A percentile compares a stretch with the other conserved stretches of the same genome.
Conservation (phyloP, 2,329 filamentous ascomycete genomes). For the Aspergillus sojae region DNA sequence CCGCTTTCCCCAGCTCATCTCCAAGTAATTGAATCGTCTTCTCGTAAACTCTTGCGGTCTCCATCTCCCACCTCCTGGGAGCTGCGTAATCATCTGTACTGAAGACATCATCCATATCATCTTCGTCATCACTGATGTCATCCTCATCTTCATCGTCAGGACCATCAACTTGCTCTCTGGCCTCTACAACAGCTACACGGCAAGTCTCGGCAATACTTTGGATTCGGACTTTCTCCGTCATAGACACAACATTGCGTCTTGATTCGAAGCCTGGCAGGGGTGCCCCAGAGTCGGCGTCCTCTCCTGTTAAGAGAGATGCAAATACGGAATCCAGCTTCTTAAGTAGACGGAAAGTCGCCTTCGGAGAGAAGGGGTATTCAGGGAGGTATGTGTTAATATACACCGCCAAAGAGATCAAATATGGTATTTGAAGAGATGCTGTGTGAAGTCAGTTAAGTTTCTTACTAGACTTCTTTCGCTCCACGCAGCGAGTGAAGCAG, state of each 20-base stretch:
- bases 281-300: slow-evolving; percentile 67
- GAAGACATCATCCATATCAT: slow-evolving; percentile 46
- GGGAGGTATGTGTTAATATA: slow-evolving; percentile 72
- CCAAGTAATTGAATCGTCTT: slow-evolving; percentile 75
- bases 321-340: slow-evolving; percentile 84
- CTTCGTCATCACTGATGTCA: slow-evolving; percentile 37
- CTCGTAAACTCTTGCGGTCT: slow-evolving; percentile 77
- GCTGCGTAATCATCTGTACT: slow-evolving; percentile 32
- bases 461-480: background rate
- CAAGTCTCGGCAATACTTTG: slow-evolving; percentile 79
- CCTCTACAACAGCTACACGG: slow-evolving; percentile 69
- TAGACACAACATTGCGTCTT: slow-evolving; percentile 58
- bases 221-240: slow-evolving; percentile 86
- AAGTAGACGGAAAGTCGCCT: slow-evolving; percentile 70
- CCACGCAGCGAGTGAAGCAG: background rate
- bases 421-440: slow-evolving; percentile 81
- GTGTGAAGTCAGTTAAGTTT: background rate
- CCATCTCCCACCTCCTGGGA: slow-evolving; percentile 59
- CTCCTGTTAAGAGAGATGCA: slow-evolving; percentile 69
- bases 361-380: slow-evolving; percentile 69
- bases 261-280: slow-evolving; percentile 70
- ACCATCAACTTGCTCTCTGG: slow-evolving; percentile 54
- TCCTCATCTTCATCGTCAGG: slow-evolving; percentile 42
- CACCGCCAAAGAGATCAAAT: slow-evolving; percentile 76
- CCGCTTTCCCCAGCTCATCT: slow-evolving; percentile 58